Evolutionary conservation across 2,329 filamentous ascomycete genomes (phyloP).

Genomic region (Phaeoacremonium minimum): DNA sequence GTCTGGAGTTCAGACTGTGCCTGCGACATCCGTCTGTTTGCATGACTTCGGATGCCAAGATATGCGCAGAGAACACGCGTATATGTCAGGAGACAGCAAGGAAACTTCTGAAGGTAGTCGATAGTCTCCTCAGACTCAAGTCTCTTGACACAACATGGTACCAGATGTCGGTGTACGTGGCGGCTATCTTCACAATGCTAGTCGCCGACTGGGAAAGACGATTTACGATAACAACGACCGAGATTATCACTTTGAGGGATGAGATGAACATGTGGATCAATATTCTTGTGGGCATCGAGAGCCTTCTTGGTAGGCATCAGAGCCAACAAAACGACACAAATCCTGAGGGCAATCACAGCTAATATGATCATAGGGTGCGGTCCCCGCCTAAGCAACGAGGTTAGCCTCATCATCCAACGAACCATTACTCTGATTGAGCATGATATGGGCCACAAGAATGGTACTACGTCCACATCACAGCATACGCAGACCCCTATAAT

Average conservation of each 20-base stretch:
- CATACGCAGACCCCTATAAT: background rate
- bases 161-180: conserved; percentile 66
- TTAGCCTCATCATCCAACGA: conserved; percentile 43
- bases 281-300: conserved; percentile 63
- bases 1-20: conserved; percentile 54
- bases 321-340: too few relatives aligned
- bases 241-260: conserved; percentile 54
- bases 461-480: background rate
- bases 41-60: conserved; percentile 45
- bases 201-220: conserved; percentile 66
- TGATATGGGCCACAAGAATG: conserved; percentile 34
- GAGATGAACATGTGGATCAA: conserved; percentile 69
- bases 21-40: conserved; percentile 59
- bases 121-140: conserved; percentile 57
- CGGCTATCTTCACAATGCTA: conserved; percentile 68
- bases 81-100: conserved; percentile 64
- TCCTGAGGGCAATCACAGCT: conserved; percentile 4
- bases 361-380: conserved; percentile 33
- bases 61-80: conserved; percentile 58
- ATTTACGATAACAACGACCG: conserved; percentile 50
- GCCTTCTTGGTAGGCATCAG: conserved; percentile 67
- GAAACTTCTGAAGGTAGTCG: conserved; percentile 58
- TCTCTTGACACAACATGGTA: conserved; percentile 77
- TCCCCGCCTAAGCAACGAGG: conserved; percentile 35
- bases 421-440: conserved; percentile 49